phyloP scores from a whole-genome alignment of 78 protist species.

The Planoprotostelium fungivorum region DNA sequence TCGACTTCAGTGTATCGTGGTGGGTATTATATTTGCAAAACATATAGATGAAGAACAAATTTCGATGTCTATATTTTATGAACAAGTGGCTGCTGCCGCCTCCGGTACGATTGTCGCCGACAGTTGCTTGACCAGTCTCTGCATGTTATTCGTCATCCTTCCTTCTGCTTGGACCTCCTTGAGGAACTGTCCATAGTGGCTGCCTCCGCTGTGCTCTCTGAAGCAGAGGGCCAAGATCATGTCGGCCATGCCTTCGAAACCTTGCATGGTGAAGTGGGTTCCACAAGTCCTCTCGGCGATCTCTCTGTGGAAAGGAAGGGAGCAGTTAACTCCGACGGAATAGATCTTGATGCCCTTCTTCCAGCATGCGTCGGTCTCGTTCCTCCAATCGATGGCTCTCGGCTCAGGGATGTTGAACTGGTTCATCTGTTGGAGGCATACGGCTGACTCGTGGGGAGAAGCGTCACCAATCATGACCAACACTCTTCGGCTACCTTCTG shows the following conservation, averaged over 20 bases:
- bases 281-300: conserved; percentile 37
- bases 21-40: too few species aligned
- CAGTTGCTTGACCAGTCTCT: too few species aligned
- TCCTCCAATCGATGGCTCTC: too few species aligned
- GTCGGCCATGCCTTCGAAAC: conserved; percentile 29
- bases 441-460: conserved; percentile 33
- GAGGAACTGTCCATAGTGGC: too few species aligned
- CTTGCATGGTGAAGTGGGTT: conserved; percentile 16
- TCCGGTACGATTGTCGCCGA: too few species aligned
- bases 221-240: conserved; percentile 50
- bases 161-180: too few species aligned
- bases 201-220: too few species aligned
- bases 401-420: conserved; percentile 29
- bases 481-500: conserved; percentile 15
- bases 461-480: conserved; percentile 48
- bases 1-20: too few species aligned
- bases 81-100: too few species aligned
- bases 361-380: conserved; percentile 7
- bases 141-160: too few species aligned
- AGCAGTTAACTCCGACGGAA: conserved; percentile 11
- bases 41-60: too few species aligned
- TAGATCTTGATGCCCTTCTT: conserved; percentile 37
- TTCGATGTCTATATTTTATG: too few species aligned
- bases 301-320: conserved; percentile 31
- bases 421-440: conserved; percentile 2